Percentiles rank a stretch among this genome's conserved stretches.
Evolutionary conservation across 2,329 filamentous ascomycete species (phyloP).

Genomic region (Fusarium stilboides): DNA sequence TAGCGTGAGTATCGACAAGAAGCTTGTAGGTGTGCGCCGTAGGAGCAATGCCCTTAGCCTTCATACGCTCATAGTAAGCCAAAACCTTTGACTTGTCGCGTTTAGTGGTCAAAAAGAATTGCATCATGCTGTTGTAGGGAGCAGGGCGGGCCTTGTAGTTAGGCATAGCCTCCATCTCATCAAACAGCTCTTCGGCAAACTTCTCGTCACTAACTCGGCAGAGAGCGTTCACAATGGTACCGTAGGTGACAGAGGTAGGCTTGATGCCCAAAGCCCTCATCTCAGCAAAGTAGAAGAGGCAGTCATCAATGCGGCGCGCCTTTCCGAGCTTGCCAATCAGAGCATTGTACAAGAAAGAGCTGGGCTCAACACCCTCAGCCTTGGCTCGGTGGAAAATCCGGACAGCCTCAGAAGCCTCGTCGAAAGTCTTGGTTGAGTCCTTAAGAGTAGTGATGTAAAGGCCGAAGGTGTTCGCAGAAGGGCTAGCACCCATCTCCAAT

Average conservation of each 20-base stretch:
- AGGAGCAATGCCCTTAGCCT: slow-evolving; percentile 85
- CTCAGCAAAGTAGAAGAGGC: slow-evolving; percentile 96
- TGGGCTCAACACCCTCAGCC: slow-evolving; percentile 93
- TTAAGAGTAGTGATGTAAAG: slow-evolving; percentile 99
- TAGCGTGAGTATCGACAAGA: slow-evolving; percentile 94
- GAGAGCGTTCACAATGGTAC: slow-evolving; percentile 96
- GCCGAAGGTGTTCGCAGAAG: slow-evolving; percentile 97
- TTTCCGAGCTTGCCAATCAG: slow-evolving; percentile 98
- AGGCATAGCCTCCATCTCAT: slow-evolving; percentile 98
- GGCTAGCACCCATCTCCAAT: slow-evolving; percentile 88
- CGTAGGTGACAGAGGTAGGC: slow-evolving; percentile 97
- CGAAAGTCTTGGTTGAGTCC: slow-evolving; percentile 96
- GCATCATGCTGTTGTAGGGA: slow-evolving; percentile 99
- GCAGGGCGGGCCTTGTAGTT: slow-evolving; percentile 99
- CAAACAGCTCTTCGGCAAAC: slow-evolving; percentile 97
- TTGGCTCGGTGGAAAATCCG: slow-evolving; percentile 97
- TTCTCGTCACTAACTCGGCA: slow-evolving; percentile 98
- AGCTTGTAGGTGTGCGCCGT: slow-evolving; percentile 98
- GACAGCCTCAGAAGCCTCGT: slow-evolving; percentile 95
- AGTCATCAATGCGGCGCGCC: slow-evolving; percentile 97
- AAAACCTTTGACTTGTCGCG: slow-evolving; percentile 95
- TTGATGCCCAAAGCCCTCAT: slow-evolving; percentile 95
- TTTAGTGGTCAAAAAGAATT: slow-evolving; percentile 98
- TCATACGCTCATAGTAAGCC: slow-evolving; percentile 96
- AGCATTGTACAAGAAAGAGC: slow-evolving; percentile 97